Evolutionary conservation across 1,139 yeast species (phyloP).

Genomic region (Diutina siamensis): DNA sequence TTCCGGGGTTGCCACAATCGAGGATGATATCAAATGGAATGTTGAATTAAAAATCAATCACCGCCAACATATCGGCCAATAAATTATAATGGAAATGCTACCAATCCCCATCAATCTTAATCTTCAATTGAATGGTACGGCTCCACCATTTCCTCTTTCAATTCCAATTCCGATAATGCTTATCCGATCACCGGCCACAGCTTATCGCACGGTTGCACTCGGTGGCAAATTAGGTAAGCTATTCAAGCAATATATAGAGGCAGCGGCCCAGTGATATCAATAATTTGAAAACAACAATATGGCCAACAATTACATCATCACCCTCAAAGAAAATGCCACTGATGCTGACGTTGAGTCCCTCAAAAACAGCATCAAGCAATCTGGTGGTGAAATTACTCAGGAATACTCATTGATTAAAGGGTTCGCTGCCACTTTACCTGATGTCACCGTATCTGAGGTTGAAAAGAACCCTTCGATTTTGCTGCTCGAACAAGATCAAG

Average conservation of each 20-base stretch:
- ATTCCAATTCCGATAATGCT: no score
- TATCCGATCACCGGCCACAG: no score
- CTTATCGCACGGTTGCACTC: no score
- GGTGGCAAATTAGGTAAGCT: neutral
- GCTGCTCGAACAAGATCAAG: slow-evolving; percentile 49
- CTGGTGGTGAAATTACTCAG: slow-evolving; percentile 56
- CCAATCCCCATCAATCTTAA: no score
- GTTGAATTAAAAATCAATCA: no score
- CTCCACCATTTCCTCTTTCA: no score
- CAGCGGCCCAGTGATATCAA: neutral
- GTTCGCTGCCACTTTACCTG: slow-evolving; percentile 43
- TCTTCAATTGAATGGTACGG: no score
- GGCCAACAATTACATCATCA: slow-evolving; percentile 10
- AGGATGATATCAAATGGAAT: no score
- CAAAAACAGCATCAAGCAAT: slow-evolving; percentile 22
- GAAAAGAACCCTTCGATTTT: slow-evolving; percentile 35
- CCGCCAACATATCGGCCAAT: no score
- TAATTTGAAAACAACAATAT: neutral
- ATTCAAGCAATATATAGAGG: neutral
- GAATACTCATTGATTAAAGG: slow-evolving; percentile 64
- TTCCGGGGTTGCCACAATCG: no score
- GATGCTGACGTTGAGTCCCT: slow-evolving; percentile 19
- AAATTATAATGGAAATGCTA: no score
- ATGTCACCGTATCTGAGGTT: slow-evolving; percentile 30
- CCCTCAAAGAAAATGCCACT: slow-evolving; percentile 11